Evolutionary conservation across 345 rosid genomes (phyloP).

Genomic region (Adansonia digitata): DNA sequence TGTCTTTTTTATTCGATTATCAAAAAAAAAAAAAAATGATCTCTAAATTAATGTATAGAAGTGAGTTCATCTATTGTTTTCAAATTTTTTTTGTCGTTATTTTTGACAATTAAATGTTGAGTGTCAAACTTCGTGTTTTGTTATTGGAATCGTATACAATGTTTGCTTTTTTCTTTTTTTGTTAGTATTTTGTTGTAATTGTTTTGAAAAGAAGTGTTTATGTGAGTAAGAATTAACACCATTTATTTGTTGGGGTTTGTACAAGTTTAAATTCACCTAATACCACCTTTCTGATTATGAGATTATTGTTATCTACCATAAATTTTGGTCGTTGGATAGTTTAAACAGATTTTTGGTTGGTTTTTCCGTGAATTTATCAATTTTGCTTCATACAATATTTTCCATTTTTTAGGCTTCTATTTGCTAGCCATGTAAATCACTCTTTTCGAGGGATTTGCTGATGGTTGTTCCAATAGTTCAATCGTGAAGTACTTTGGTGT

Average conservation of each 20-base stretch:
- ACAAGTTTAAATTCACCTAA: neutral
- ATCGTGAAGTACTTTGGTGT: neutral
- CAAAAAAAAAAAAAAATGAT: neutral
- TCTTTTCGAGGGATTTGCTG: neutral
- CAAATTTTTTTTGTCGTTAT: neutral
- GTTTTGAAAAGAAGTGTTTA: neutral
- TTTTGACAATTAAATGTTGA: neutral
- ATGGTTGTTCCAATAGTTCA: conserved; percentile 3
- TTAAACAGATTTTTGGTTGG: neutral
- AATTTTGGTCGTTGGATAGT: neutral
- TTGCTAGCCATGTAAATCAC: neutral
- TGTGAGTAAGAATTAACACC: neutral
- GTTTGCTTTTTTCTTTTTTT: neutral
- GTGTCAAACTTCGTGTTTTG: neutral
- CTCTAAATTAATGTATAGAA: neutral
- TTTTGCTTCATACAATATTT: neutral
- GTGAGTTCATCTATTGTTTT: neutral
- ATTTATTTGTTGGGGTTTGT: neutral
- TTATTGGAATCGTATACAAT: neutral
- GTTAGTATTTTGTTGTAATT: neutral
- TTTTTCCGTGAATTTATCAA: neutral
- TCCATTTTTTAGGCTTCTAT: neutral
- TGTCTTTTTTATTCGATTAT: neutral
- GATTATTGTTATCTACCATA: neutral
- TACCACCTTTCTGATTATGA: neutral